These are phyloP conservation scores for Nannizzia gypsea DNA, from an alignment of 2,329 filamentous ascomycete species.

Conservation along the genomic window DNA sequence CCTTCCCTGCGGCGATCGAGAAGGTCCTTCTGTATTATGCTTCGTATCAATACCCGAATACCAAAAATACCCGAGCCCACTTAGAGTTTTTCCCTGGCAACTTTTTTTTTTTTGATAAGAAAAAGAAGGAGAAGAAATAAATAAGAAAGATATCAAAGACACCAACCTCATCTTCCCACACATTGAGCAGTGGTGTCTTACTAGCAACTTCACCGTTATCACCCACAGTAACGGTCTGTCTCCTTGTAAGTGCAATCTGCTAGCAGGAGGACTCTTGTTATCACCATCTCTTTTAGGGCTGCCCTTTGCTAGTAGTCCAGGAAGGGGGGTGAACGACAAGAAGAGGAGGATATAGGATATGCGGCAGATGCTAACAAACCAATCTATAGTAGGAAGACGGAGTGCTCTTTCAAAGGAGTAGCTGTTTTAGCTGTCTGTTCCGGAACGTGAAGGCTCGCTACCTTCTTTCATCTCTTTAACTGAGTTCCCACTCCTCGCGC, in stretches of 20 bases:
- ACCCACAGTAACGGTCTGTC: neutral
- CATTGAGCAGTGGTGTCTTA: neutral
- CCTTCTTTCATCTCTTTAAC: neutral
- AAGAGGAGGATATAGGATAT: neutral
- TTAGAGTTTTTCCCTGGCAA: neutral
- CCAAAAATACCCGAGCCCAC: neutral
- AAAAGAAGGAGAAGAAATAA: neutral
- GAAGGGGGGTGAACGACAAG: neutral
- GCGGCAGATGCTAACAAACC: neutral
- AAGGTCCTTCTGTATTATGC: neutral
- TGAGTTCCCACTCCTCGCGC: neutral
- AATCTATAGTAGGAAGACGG: neutral
- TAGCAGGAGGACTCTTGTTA: neutral
- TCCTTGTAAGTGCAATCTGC: neutral
- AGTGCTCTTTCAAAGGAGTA: neutral
- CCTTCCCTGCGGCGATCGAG: no score
- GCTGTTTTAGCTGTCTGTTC: neutral
- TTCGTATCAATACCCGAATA: neutral
- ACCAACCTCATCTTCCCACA: neutral
- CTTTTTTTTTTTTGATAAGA: neutral
- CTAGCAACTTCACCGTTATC: neutral
- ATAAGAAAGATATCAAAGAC: neutral
- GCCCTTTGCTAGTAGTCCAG: neutral
- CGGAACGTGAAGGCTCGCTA: neutral
- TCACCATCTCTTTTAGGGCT: neutral